Conservation (phyloP, 2,329 filamentous ascomycete species). For the Colletotrichum plurivorum region DNA sequence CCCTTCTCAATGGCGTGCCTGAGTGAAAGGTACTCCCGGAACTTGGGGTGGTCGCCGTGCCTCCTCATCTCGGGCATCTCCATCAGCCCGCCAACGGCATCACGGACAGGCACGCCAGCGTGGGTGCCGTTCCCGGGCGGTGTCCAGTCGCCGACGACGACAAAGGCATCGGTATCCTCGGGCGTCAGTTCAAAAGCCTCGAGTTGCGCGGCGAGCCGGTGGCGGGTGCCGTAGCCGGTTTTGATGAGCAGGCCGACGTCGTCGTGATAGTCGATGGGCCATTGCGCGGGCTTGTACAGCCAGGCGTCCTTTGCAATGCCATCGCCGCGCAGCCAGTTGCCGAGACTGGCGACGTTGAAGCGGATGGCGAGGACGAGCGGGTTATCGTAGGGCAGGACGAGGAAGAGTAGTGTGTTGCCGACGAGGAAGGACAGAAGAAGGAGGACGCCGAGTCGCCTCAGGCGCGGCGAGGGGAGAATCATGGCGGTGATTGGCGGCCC, state of each 20-base stretch:
- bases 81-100: slow-evolving; percentile 54
- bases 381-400: slow-evolving; percentile 40
- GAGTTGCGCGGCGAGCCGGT: slow-evolving; percentile 62
- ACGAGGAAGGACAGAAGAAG: slow-evolving; percentile 22
- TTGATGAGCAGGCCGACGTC: slow-evolving; percentile 69
- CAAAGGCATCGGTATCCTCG: slow-evolving; percentile 55
- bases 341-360: slow-evolving; percentile 45
- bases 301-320: slow-evolving; percentile 55
- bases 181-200: slow-evolving; percentile 58
- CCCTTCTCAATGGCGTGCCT: slow-evolving; percentile 54
- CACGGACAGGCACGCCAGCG: slow-evolving; percentile 54
- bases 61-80: slow-evolving; percentile 51
- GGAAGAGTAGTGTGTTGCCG: slow-evolving; percentile 27
- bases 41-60: slow-evolving; percentile 49
- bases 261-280: slow-evolving; percentile 58
- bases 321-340: slow-evolving; percentile 48
- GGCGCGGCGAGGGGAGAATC: slow-evolving; percentile 20
- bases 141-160: slow-evolving; percentile 68
- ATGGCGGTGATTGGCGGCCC: slow-evolving; percentile 3
- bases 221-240: slow-evolving; percentile 68
- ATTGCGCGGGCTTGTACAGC: slow-evolving; percentile 55
- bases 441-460: slow-evolving; percentile 29
- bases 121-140: slow-evolving; percentile 50
- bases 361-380: slow-evolving; percentile 38
- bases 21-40: slow-evolving; percentile 58